phyloP scores from a whole-genome alignment of 1,139 yeast genomes.

The Sugiyamaella pinicola region DNA sequence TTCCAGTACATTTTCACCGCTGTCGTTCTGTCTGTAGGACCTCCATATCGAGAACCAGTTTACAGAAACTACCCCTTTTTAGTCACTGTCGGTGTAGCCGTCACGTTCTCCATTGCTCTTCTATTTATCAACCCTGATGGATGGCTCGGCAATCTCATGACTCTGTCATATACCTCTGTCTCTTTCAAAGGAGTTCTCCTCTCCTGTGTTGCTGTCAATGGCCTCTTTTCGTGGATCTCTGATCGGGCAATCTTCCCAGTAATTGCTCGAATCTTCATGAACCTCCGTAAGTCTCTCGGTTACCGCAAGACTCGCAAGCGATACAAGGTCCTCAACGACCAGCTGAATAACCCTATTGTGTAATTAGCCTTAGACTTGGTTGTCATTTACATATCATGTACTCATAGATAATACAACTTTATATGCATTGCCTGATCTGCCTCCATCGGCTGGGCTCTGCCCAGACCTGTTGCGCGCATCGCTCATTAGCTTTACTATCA shows the following conservation, averaged over 20 bases:
- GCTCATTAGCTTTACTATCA: background rate
- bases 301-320: conserved; percentile 39
- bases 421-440: background rate
- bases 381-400: background rate
- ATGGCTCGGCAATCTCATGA: conserved; percentile 67
- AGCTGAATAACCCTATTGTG: conserved; percentile 2
- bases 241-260: conserved; percentile 45
- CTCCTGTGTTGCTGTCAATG: conserved; percentile 53
- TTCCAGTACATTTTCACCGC: conserved; percentile 90
- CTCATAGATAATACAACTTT: background rate
- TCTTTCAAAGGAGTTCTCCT: conserved; percentile 57
- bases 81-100: conserved; percentile 58
- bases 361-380: background rate
- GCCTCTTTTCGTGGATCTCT: conserved; percentile 51
- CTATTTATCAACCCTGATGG: conserved; percentile 46
- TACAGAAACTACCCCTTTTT: conserved; percentile 71
- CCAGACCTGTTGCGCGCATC: too few species aligned
- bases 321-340: conserved; percentile 40
- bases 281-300: conserved; percentile 34
- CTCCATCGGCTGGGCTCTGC: conserved; percentile 14
- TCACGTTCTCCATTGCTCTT: conserved; percentile 46
- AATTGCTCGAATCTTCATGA: conserved; percentile 40
- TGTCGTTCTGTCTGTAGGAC: conserved; percentile 80
- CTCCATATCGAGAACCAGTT: conserved; percentile 89
- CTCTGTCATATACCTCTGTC: conserved; percentile 62